phyloP scores from a whole-genome alignment of 1,284 basidiomycete species.

The Fomitopsis betulina region DNA sequence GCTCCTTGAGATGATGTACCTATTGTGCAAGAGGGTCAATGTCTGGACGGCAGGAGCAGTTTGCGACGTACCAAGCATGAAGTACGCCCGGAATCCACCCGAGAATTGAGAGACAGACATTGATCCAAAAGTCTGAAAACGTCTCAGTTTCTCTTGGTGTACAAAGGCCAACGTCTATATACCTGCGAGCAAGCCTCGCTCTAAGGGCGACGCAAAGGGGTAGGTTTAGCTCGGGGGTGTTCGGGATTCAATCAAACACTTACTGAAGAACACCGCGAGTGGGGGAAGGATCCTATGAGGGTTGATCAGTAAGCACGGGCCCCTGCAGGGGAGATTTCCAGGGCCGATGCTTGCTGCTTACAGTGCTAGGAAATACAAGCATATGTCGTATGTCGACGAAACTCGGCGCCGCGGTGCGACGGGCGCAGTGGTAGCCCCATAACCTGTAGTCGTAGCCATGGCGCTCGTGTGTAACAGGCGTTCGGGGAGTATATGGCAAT shows the following conservation, averaged over 20 bases:
- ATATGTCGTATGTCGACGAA: slow-evolving; percentile 34
- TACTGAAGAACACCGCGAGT: slow-evolving; percentile 48
- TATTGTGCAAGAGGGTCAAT: slow-evolving; percentile 11
- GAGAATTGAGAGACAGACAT: slow-evolving; percentile 46
- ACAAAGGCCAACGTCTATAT: not conserved
- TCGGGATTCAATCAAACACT: slow-evolving; percentile 14
- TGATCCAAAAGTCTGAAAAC: slow-evolving; percentile 49
- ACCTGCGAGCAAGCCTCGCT: slow-evolving; percentile 31
- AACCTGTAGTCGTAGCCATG: not conserved
- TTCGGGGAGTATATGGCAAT: not conserved
- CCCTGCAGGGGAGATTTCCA: not conserved
- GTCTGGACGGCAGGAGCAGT: not conserved
- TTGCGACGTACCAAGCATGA: slow-evolving; percentile 43
- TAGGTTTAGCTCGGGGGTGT: not conserved
- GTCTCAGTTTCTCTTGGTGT: too few relatives aligned
- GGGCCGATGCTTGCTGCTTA: slow-evolving; percentile 20
- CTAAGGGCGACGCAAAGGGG: slow-evolving; percentile 16
- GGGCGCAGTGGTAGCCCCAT: slow-evolving; percentile 3
- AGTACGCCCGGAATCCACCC: slow-evolving; percentile 57
- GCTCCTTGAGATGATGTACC: slow-evolving; percentile 41
- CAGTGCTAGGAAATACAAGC: slow-evolving; percentile 47
- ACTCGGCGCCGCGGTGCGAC: slow-evolving; percentile 20
- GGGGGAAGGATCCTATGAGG: slow-evolving; percentile 45
- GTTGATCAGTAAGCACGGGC: not conserved
- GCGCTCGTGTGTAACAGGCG: not conserved